Evolutionary conservation across 2,329 filamentous ascomycete species (phyloP), one percentile per base, ranked within the genome.

Genomic region (Penicillium sp.): DNA sequence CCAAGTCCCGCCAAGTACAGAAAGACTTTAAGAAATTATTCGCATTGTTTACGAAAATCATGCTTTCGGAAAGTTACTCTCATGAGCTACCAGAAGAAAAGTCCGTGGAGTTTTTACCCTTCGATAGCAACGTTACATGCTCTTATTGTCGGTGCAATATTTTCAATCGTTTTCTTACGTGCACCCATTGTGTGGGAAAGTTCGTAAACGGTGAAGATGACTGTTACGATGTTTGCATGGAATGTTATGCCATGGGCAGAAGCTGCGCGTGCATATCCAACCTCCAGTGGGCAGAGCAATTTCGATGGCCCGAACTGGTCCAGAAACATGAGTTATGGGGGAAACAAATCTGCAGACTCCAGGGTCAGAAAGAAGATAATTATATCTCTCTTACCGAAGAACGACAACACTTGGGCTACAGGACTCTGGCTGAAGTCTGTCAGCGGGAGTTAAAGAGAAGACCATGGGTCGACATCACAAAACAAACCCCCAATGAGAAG

Each of bases 191-290:
- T 70, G 83, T 90, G 47, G 81, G 87, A 35, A 78, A 81, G 49
- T 79, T 90, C 20, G 77, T 82, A 11, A 82, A 82, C 58, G 89
- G 85, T 30, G 87, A 91, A 55, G 90, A 87, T 30, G 85, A 97
- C 67, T 90, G 90, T 0, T 99, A 97, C 69, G 94, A 99, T 70
- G 82, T 99, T 21, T 99, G 94, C 68, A 92, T 99, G 89, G 94
- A 99, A 64, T 99, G 94, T 68, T 99, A 96, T 68, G 89, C 86
- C n/a, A 96, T 97, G 89, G 94, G 94, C 21, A 85, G 94, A 52
- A 96, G 92, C 47, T 99, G 94, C 69, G 84, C 83, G 3, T 99
- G 94, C 67, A 82, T 96, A 51, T 96, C 92, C 3, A 86, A 85
- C 11, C 81, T 96, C 11, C 85, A 83, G 59, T 99, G 93, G 92